Conservation (phyloP, 805 yeast species). For the Dipodascopsis tothii region DNA sequence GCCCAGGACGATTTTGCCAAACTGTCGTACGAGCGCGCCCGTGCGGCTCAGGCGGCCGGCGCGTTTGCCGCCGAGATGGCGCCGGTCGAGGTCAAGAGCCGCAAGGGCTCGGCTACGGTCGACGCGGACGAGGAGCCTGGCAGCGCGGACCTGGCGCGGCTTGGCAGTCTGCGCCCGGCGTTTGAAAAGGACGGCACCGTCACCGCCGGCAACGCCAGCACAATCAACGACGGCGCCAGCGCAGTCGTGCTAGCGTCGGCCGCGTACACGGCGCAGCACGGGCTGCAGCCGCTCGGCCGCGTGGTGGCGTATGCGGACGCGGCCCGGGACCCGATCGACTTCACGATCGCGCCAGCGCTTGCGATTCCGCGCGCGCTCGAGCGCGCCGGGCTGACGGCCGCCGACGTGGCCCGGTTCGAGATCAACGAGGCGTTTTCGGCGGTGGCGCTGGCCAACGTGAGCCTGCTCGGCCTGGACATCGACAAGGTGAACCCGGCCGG, state of each 20-base stretch:
- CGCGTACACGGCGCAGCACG: constrained; percentile 73
- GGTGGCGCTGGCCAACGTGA: constrained; percentile 85
- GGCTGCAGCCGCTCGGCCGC: constrained; percentile 80
- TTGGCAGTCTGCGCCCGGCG: constrained; percentile 83
- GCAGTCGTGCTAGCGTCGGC: constrained; percentile 86
- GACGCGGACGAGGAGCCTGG: constrained; percentile 74
- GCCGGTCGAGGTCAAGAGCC: constrained; percentile 60
- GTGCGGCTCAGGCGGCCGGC: constrained; percentile 67
- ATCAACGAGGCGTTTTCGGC: constrained; percentile 97
- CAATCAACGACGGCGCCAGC: constrained; percentile 96
- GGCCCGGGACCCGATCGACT: constrained; percentile 88
- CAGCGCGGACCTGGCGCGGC: constrained; percentile 68
- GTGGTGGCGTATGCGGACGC: constrained; percentile 97
- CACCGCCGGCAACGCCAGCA: constrained; percentile 95
- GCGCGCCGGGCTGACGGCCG: constrained; percentile 61
- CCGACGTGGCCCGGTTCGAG: constrained; percentile 82
- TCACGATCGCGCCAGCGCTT: constrained; percentile 90
- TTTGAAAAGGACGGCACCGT: constrained; percentile 94
- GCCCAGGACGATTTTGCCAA: constrained; percentile 87
- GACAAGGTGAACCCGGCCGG: constrained; percentile 84
- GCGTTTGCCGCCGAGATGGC: constrained; percentile 77
- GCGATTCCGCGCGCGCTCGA: constrained; percentile 94
- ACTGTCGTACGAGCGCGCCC: constrained; percentile 78
- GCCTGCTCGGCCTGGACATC: constrained; percentile 41
- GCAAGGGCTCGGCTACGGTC: constrained; percentile 73